Evolutionary conservation across 257 asterid genomes (phyloP).

Genomic region (Prunella vulgaris): DNA sequence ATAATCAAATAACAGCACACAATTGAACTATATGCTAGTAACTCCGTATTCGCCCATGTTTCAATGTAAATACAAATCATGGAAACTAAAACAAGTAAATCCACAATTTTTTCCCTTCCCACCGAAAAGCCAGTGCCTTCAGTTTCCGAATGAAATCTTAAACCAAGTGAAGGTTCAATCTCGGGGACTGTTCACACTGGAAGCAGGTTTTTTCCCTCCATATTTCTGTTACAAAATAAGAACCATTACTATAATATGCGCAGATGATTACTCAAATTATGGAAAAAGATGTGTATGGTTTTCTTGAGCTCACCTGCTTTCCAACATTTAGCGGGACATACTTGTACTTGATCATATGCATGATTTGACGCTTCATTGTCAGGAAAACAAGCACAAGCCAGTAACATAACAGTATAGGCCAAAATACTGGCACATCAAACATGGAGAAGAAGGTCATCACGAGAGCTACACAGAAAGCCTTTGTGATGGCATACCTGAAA

Average conservation of each 20-base stretch:
- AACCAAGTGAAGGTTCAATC: constrained; percentile 42
- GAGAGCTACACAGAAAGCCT: constrained; percentile 78
- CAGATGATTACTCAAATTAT: not conserved
- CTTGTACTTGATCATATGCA: constrained; percentile 89
- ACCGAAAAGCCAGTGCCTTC: constrained; percentile 11
- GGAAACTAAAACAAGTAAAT: constrained; percentile 24
- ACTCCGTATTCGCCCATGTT: constrained; percentile 1
- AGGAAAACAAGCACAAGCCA: constrained; percentile 86
- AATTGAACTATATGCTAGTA: constrained; percentile 31
- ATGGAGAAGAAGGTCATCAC: constrained; percentile 79
- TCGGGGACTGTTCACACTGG: constrained; percentile 54
- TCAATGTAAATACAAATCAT: constrained; percentile 45
- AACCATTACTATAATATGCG: not conserved
- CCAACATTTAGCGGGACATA: constrained; percentile 80
- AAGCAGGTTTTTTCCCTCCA: constrained; percentile 53
- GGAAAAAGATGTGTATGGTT: not conserved
- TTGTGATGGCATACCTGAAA: constrained; percentile 88
- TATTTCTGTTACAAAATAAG: constrained; percentile 54
- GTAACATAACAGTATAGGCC: constrained; percentile 86
- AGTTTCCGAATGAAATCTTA: not conserved
- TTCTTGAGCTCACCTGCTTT: constrained; percentile 57
- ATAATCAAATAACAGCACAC: constrained; percentile 29
- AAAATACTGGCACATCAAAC: constrained; percentile 89
- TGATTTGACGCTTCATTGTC: constrained; percentile 89
- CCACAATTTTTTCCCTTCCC: constrained; percentile 16